These are phyloP conservation scores for Huiozyma sinensis DNA, from an alignment of 805 yeast genomes.

Conservation along the genomic window DNA sequence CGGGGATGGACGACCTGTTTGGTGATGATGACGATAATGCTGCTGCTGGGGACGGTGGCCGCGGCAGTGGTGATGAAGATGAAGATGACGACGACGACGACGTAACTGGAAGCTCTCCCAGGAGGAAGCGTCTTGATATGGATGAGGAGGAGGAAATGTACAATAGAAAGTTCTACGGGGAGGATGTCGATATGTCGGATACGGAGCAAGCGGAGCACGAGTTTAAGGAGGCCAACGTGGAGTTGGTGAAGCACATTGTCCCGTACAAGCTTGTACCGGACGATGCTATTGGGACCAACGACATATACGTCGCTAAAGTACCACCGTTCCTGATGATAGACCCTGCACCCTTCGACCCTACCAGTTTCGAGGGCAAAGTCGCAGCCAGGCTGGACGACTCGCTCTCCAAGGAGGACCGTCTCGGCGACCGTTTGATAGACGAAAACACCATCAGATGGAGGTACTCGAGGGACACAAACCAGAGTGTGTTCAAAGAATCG, in stretches of 20 bases:
- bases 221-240: conserved; percentile 28
- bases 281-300: conserved; percentile 16
- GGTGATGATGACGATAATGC: conserved; percentile 29
- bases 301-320: conserved; percentile 45
- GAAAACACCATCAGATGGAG: conserved; percentile 93
- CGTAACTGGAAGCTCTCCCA: conserved; percentile 14
- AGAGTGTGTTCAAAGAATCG: conserved; percentile 65
- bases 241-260: conserved; percentile 33
- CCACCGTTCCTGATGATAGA: conserved; percentile 80
- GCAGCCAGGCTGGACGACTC: conserved; percentile 27
- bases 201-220: conserved; percentile 24
- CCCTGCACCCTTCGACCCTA: conserved; percentile 81
- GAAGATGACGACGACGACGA: conserved; percentile 14
- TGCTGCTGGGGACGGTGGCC: conserved; percentile 9
- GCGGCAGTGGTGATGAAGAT: conserved; percentile 16
- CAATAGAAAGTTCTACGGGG: conserved; percentile 28
- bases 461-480: conserved; percentile 67
- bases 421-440: conserved; percentile 56
- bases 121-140: conserved; percentile 19
- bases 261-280: conserved; percentile 34
- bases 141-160: conserved; percentile 31
- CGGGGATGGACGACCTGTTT: conserved; percentile 34
- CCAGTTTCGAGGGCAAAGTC: conserved; percentile 42
- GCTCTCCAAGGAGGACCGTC: conserved; percentile 35
- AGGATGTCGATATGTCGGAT: conserved; percentile 18